Evolutionary conservation across 2,329 filamentous ascomycete species (phyloP).

Genomic region (Penicillium sp.): DNA sequence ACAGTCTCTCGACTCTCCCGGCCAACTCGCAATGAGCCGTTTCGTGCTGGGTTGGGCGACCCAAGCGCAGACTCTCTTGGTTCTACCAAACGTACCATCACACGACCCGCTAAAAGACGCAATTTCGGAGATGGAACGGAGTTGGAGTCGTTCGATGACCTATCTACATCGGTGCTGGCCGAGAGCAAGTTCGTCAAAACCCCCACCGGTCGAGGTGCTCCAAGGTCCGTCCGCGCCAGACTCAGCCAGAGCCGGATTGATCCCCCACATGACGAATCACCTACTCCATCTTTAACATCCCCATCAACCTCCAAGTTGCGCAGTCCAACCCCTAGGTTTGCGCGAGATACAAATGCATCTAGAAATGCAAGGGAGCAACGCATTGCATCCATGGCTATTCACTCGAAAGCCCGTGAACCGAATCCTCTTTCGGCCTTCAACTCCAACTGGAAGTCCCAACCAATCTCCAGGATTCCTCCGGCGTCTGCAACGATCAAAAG

Average conservation of each 20-base stretch:
- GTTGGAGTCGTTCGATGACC: constrained; percentile 88
- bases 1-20: constrained; percentile 42
- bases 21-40: constrained; percentile 48
- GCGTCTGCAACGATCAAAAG: constrained; percentile 51
- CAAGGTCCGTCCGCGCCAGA: constrained; percentile 59
- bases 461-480: constrained; percentile 50
- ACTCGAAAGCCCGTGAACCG: constrained; percentile 38
- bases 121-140: constrained; percentile 92
- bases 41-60: constrained; percentile 46
- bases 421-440: constrained; percentile 52
- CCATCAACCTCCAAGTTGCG: constrained; percentile 51
- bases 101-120: constrained; percentile 65
- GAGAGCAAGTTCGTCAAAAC: constrained; percentile 83
- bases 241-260: constrained; percentile 45
- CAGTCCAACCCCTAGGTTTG: constrained; percentile 60
- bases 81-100: constrained; percentile 67
- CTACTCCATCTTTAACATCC: constrained; percentile 57
- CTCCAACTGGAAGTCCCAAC: constrained; percentile 60
- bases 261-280: constrained; percentile 35
- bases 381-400: constrained; percentile 45
- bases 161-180: constrained; percentile 78
- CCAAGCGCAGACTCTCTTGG: constrained; percentile 51
- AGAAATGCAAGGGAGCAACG: constrained; percentile 63
- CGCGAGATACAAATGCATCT: constrained; percentile 65
- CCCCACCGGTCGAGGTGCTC: constrained; percentile 66